These are phyloP conservation scores for Helenozyma baotianmanensis DNA, from an alignment of 805 yeast genomes.

Conservation along the genomic window DNA sequence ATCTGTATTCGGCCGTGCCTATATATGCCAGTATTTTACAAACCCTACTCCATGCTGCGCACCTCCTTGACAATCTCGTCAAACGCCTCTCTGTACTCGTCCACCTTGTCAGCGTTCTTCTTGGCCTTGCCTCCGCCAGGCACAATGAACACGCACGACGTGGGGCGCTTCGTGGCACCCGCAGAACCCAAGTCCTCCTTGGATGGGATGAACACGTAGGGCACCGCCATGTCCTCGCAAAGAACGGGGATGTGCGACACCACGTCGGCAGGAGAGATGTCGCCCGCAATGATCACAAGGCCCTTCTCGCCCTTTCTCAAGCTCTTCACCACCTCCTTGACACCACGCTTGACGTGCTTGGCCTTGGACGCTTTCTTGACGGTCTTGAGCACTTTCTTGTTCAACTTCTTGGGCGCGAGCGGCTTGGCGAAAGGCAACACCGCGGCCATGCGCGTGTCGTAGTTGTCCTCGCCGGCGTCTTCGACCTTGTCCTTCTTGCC, in stretches of 20 bases:
- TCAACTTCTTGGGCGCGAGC: slow-evolving; percentile 90
- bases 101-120: slow-evolving; percentile 63
- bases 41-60: slow-evolving; percentile 25
- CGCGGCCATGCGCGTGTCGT: slow-evolving; percentile 88
- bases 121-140: slow-evolving; percentile 90
- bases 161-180: slow-evolving; percentile 98
- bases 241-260: slow-evolving; percentile 95
- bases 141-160: slow-evolving; percentile 94
- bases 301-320: slow-evolving; percentile 98
- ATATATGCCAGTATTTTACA: slow-evolving; percentile 12
- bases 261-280: slow-evolving; percentile 95
- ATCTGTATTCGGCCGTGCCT: background rate
- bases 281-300: slow-evolving; percentile 93
- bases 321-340: slow-evolving; percentile 97
- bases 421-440: slow-evolving; percentile 91
- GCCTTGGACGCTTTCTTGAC: slow-evolving; percentile 98
- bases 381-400: slow-evolving; percentile 91
- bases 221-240: slow-evolving; percentile 91
- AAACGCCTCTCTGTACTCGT: slow-evolving; percentile 85
- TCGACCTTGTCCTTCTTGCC: slow-evolving; percentile 43
- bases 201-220: slow-evolving; percentile 90
- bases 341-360: slow-evolving; percentile 97
- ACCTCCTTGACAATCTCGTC: slow-evolving; percentile 96
- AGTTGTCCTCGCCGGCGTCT: slow-evolving; percentile 63
- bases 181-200: slow-evolving; percentile 98